Conservation (phyloP, 2,329 filamentous ascomycete species). For the Penicillium hesseltinei region DNA sequence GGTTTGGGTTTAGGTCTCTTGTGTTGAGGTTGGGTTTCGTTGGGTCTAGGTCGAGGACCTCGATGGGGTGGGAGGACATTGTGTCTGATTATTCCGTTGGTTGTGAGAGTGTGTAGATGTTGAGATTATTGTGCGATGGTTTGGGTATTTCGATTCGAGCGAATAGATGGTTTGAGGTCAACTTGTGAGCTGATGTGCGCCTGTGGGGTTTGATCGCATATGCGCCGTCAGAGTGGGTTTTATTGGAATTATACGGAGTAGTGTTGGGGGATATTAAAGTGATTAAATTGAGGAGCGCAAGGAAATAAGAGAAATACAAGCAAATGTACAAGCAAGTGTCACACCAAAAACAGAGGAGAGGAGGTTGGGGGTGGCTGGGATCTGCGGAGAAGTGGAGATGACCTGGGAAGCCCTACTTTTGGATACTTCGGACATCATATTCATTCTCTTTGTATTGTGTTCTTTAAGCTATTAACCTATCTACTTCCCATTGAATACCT, state of each 20-base stretch:
- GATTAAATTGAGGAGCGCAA: not conserved
- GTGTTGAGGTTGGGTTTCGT: not conserved
- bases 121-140: not conserved
- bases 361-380: slow-evolving; percentile 11
- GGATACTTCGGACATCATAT: not conserved
- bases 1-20: slow-evolving; percentile 2
- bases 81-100: not conserved
- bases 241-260: not conserved
- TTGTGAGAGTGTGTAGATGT: not conserved
- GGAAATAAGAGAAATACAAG: not conserved
- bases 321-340: not conserved
- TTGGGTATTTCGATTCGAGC: not conserved
- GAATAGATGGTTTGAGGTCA: not conserved
- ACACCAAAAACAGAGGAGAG: not conserved
- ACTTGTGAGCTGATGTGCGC: not conserved
- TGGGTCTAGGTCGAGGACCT: not conserved
- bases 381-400: slow-evolving; percentile 8
- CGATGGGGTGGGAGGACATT: not conserved
- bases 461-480: not conserved
- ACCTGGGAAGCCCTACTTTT: not conserved
- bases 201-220: not conserved
- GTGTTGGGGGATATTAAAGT: not conserved
- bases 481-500: not conserved
- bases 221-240: not conserved
- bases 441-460: not conserved